These are phyloP conservation scores for Melampsora americana DNA, from an alignment of 1,284 basidiomycete genomes.

Conservation along the genomic window DNA sequence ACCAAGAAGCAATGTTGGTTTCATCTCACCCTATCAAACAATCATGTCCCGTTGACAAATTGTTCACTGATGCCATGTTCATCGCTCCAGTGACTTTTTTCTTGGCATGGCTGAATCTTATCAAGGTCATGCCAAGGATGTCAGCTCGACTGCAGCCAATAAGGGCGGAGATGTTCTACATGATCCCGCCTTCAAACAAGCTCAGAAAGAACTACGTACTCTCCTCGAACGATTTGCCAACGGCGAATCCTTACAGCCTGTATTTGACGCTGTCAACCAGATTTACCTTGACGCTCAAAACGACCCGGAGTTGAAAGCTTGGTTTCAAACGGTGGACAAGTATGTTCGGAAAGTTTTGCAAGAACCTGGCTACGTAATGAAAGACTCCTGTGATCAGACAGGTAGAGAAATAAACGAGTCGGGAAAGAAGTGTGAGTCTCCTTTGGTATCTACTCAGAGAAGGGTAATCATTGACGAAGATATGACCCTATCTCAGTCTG, in stretches of 20 bases:
- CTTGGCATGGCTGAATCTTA: conserved; percentile 62
- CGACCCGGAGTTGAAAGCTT: conserved; percentile 70
- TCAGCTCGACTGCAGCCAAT: conserved; percentile 54
- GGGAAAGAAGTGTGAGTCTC: conserved; percentile 56
- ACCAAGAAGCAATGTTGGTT: conserved; percentile 60
- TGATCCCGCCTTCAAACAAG: conserved; percentile 63
- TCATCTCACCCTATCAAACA: neutral
- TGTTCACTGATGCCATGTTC: neutral
- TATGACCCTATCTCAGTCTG: conserved; percentile 50
- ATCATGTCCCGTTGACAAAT: neutral
- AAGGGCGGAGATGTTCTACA: conserved; percentile 57
- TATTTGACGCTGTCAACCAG: conserved; percentile 69
- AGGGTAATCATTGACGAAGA: conserved; percentile 49
- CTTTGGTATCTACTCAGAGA: neutral
- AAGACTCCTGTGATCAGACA: conserved; percentile 62
- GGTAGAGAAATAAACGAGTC: conserved; percentile 62
- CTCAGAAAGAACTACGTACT: conserved; percentile 67
- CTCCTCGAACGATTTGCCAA: conserved; percentile 90
- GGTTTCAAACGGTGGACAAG: conserved; percentile 68
- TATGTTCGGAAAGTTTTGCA: conserved; percentile 72
- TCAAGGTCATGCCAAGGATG: conserved; percentile 63
- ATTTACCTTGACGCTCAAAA: conserved; percentile 72
- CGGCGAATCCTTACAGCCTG: conserved; percentile 62
- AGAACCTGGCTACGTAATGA: conserved; percentile 82
- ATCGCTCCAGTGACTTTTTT: conserved; percentile 54